Evolutionary conservation across 768 basidiomycete species (phyloP).

Genomic region (Collybia sp.): DNA sequence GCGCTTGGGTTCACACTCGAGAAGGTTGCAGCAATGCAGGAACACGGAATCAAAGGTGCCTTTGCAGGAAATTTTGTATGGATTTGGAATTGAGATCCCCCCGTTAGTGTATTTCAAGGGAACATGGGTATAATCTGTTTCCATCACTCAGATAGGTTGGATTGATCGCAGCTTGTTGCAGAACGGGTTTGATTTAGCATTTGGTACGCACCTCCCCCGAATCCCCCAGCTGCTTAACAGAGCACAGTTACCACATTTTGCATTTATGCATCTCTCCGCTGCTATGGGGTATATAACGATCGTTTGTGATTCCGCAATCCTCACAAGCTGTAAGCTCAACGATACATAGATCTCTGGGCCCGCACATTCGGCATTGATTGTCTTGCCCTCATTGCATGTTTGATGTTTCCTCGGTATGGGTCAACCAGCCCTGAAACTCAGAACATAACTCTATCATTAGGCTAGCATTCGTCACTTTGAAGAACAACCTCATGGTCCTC

Average conservation of each 20-base stretch:
- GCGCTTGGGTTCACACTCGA: constrained; percentile 84
- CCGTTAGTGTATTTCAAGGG: constrained; percentile 74
- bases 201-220: constrained; percentile 45
- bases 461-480: constrained; percentile 86
- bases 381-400: constrained; percentile 82
- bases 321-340: background rate
- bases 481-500: constrained; percentile 75
- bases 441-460: constrained; percentile 29
- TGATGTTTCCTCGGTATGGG: constrained; percentile 80
- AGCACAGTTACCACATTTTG: constrained; percentile 68
- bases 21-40: constrained; percentile 92
- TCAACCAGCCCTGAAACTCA: background rate
- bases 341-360: constrained; percentile 56
- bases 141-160: background rate
- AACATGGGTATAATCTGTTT: constrained; percentile 57
- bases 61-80: background rate
- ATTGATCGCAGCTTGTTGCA: constrained; percentile 17
- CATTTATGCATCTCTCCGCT: constrained; percentile 69
- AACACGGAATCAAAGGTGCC: constrained; percentile 86
- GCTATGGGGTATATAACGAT: constrained; percentile 72
- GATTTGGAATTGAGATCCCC: too few species aligned
- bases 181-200: constrained; percentile 94
- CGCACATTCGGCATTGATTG: constrained; percentile 71
- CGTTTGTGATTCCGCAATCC: constrained; percentile 32
- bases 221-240: constrained; percentile 1